These are phyloP conservation scores for Xylaria cubensis DNA, from an alignment of 495 filamentous ascomycete species.

Conservation along the genomic window DNA sequence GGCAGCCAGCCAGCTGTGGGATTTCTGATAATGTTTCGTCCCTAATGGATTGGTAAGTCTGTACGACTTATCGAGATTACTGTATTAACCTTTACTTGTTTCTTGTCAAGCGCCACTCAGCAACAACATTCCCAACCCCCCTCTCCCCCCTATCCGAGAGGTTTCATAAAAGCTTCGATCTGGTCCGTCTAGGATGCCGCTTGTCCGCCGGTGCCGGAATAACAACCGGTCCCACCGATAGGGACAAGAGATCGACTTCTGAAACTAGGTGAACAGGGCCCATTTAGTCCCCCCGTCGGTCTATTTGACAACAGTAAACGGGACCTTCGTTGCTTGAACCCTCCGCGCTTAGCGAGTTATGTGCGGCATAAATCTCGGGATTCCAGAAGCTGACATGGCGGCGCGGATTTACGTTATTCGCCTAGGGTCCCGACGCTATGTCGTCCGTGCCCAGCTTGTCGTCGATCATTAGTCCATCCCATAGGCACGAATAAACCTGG, in stretches of 20 bases:
- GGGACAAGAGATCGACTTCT: slow-evolving; percentile 28
- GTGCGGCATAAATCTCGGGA: slow-evolving; percentile 26
- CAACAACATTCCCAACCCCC: neutral
- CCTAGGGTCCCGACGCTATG: neutral
- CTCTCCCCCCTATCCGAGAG: neutral
- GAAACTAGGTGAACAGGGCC: slow-evolving; percentile 15
- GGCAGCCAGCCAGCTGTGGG: slow-evolving; percentile 19
- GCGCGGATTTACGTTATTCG: neutral
- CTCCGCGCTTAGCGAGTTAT: slow-evolving; percentile 19
- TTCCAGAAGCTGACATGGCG: slow-evolving; percentile 18
- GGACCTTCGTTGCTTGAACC: neutral
- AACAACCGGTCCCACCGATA: slow-evolving; percentile 22
- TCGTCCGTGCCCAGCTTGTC: slow-evolving; percentile 23
- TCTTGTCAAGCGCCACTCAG: neutral
- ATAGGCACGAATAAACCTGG: neutral
- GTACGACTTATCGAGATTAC: slow-evolving; percentile 9
- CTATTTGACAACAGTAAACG: slow-evolving; percentile 3
- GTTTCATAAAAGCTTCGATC: slow-evolving; percentile 5
- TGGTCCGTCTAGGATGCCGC: neutral
- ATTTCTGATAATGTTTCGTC: slow-evolving; percentile 17
- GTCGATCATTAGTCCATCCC: slow-evolving; percentile 15
- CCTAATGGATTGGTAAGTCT: neutral
- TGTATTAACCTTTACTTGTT: neutral
- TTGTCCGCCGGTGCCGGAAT: slow-evolving; percentile 16
- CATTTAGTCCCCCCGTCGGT: neutral